Conservation (phyloP, 306 rosid genomes). For the Pueraria montana region DNA sequence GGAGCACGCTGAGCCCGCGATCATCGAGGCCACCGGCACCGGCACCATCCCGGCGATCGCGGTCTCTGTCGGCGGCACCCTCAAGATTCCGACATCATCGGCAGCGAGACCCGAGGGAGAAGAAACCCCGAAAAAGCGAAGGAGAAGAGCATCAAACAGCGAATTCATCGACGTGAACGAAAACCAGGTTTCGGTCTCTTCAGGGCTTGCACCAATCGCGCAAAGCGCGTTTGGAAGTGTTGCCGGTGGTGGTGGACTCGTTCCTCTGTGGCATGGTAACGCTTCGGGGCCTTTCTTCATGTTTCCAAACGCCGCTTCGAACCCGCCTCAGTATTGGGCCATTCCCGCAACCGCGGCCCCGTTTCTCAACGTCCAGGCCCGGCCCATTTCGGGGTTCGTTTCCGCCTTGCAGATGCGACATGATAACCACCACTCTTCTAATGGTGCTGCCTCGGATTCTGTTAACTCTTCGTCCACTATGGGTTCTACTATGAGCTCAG, state of each 20-base stretch:
- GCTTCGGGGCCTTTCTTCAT: conserved; percentile 68
- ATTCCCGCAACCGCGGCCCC: conserved; percentile 63
- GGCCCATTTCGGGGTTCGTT: conserved; percentile 76
- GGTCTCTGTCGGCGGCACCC: conserved; percentile 77
- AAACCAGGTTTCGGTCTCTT: conserved; percentile 55
- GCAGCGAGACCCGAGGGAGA: conserved; percentile 69
- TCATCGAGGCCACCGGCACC: conserved; percentile 84
- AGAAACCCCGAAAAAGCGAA: conserved; percentile 58
- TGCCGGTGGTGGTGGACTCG: conserved; percentile 52
- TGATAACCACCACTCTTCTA: conserved; percentile 44
- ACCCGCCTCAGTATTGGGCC: conserved; percentile 79
- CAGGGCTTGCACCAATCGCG: conserved; percentile 75
- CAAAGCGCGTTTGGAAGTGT: conserved; percentile 47
- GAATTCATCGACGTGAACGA: conserved; percentile 69
- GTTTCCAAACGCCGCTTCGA: conserved; percentile 61
- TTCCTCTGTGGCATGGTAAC: conserved; percentile 68
- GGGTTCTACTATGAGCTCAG: conserved; percentile 57
- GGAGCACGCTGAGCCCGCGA: conserved; percentile 79
- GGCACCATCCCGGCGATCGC: conserved; percentile 92
- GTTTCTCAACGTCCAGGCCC: conserved; percentile 59
- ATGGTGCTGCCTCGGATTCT: conserved; percentile 36
- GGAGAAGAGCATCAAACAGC: conserved; percentile 55
- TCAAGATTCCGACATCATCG: conserved; percentile 82
- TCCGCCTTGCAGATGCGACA: conserved; percentile 58
- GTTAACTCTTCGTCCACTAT: conserved; percentile 56